phyloP scores from a whole-genome alignment of 345 rosid genomes.

The Gossypium turneri region DNA sequence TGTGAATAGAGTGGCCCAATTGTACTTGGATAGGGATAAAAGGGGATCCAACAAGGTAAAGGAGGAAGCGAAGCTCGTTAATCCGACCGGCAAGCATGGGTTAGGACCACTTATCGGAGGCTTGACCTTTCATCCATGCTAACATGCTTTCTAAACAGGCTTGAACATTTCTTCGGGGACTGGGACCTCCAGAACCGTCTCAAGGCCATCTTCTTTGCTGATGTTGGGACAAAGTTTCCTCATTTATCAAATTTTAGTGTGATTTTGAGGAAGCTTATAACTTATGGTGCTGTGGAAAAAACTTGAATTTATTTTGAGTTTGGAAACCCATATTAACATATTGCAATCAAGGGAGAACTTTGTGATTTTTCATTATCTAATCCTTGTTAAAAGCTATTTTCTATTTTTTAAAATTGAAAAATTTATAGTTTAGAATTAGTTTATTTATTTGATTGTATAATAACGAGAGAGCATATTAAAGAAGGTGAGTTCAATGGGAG shows the following conservation, averaged over 20 bases:
- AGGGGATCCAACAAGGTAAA: conserved; percentile 88
- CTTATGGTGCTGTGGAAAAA: no score
- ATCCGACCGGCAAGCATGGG: conserved; percentile 58
- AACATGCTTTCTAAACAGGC: conserved; percentile 67
- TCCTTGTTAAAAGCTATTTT: no score
- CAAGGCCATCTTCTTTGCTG: conserved; percentile 81
- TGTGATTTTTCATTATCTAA: no score
- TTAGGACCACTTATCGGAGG: conserved; percentile 76
- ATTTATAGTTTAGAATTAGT: no score
- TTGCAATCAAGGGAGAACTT: no score
- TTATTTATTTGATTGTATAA: no score
- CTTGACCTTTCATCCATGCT: conserved; percentile 84
- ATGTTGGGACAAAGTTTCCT: conserved; percentile 80
- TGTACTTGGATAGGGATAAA: conserved; percentile 88
- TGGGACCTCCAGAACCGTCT: conserved; percentile 91
- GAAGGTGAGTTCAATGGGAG: no score
- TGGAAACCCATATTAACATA: no score
- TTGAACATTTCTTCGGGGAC: conserved; percentile 82
- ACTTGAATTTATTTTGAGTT: no score
- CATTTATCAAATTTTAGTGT: conserved; percentile 27
- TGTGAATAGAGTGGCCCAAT: conserved; percentile 64
- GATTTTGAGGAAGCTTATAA: no score
- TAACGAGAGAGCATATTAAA: no score
- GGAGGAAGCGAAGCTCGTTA: conserved; percentile 79
- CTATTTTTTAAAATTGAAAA: no score